These are phyloP conservation scores for Vaccinium vitisidaea DNA, from an alignment of 148 eudicot genomes.

Conservation along the genomic window DNA sequence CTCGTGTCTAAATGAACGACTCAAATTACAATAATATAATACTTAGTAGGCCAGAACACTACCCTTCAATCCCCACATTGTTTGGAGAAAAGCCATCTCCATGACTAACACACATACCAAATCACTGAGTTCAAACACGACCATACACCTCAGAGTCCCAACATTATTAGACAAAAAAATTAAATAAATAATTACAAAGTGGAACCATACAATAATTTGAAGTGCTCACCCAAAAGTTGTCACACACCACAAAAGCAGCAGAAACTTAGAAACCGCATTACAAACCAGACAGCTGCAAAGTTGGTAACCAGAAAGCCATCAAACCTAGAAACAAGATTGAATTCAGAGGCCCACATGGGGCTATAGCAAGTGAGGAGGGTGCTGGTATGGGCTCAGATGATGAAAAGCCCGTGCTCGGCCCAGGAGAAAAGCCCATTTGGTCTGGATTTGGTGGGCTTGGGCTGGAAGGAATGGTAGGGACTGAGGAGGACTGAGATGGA, in stretches of 20 bases:
- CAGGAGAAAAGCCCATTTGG: neutral
- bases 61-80: too few species aligned
- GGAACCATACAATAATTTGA: slow-evolving; percentile 11
- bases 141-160: neutral
- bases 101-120: neutral
- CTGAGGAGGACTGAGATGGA: slow-evolving; percentile 7
- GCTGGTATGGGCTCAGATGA: neutral
- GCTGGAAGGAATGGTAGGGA: slow-evolving; percentile 7
- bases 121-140: neutral
- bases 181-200: neutral
- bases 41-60: too few species aligned
- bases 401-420: neutral
- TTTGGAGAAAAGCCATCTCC: neutral
- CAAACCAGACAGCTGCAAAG: neutral
- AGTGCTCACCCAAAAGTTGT: neutral
- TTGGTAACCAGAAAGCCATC: neutral
- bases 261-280: neutral
- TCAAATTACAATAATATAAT: neutral
- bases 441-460: slow-evolving; percentile 1
- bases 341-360: neutral
- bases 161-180: neutral
- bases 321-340: neutral
- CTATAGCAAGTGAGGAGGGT: neutral
- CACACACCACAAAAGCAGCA: neutral
- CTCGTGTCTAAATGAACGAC: neutral